Base-by-base conservation (phyloP, 1,284 basidiomycete species). In the Leccinum subrobustum region DNA sequence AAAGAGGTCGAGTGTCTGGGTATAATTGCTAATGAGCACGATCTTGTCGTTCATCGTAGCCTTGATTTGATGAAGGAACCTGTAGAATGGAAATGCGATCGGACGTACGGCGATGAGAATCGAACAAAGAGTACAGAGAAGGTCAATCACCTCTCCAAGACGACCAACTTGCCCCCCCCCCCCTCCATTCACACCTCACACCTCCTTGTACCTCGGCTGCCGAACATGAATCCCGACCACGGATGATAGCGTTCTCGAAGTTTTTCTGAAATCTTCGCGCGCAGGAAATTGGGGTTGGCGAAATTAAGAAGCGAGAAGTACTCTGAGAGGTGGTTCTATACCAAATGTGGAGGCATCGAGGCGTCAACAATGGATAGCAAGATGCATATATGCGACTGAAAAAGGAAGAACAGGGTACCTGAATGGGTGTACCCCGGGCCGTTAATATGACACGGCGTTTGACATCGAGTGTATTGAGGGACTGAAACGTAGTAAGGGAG, bases 1-100 rank as follows among this genome's bases (percentile, higher is more conserved):
- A 69, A 98, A 95, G 12, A 98, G 76, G 74, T 99, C 96, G 8
- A 99, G 82, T 0, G 97, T 99, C 74, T 97, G 94, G 1, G 97
- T 99, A 68, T 97, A 98, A 76, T 99, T 99, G 72, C 93, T 96
- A 74, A 99, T 98, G 48, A 99, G 80, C 6, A 99, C 96, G 63
- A 99, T 98, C 82, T 99, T 99, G 81, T 99, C 96, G 63, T 85
- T 91, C 18, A 92, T 95, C 65, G 91, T 84, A 11, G 86, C 88
- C 52, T 81, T 81, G 64, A 96, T 89, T 57, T 90, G 89, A 68
- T 93, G 88, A 52, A 98, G 78, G 76, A 98, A 96, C 67, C 94
- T 95, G 42, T 25, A 2, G 62, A 25, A 60, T 33, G 20, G n/a
- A n/a, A 51, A 60, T 11, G 53, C 6, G 56, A 25, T 52, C 25